Conservation (phyloP, 768 basidiomycete genomes). For the Mycena maculata region DNA sequence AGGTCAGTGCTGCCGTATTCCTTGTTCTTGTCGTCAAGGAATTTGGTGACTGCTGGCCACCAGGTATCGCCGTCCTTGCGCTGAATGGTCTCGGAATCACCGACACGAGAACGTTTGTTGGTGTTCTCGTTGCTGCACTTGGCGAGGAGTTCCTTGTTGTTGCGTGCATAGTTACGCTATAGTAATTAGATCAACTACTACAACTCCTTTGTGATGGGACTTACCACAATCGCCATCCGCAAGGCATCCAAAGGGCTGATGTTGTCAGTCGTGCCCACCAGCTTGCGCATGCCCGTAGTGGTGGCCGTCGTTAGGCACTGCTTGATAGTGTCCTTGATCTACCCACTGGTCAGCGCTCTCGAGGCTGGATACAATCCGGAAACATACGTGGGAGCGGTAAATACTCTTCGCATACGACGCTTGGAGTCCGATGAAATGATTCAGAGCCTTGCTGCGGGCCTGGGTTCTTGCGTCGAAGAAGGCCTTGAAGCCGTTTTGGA, state of each 20-base stretch:
- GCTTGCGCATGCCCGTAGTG: neutral
- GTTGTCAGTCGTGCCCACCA: neutral
- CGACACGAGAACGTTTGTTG: neutral
- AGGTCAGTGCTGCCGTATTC: neutral
- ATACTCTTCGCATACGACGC: neutral
- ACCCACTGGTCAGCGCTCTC: neutral
- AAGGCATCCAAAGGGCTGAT: neutral
- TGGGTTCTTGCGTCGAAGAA: neutral
- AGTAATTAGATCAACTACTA: neutral
- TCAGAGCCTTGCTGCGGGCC: neutral
- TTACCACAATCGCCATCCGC: neutral
- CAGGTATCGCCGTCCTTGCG: neutral
- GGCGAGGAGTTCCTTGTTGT: neutral
- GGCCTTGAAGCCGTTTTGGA: slow-evolving; percentile 1
- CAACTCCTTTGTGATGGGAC: neutral
- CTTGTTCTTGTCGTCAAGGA: neutral
- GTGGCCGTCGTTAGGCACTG: neutral
- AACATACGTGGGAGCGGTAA: neutral
- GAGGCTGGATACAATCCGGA: neutral
- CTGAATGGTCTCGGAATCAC: neutral
- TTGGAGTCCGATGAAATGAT: neutral
- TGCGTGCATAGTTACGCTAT: neutral
- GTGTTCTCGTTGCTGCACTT: neutral
- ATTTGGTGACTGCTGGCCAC: neutral
- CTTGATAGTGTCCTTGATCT: neutral